phyloP scores from a whole-genome alignment of 208 protist genomes.

The Crithidia sp. region DNA sequence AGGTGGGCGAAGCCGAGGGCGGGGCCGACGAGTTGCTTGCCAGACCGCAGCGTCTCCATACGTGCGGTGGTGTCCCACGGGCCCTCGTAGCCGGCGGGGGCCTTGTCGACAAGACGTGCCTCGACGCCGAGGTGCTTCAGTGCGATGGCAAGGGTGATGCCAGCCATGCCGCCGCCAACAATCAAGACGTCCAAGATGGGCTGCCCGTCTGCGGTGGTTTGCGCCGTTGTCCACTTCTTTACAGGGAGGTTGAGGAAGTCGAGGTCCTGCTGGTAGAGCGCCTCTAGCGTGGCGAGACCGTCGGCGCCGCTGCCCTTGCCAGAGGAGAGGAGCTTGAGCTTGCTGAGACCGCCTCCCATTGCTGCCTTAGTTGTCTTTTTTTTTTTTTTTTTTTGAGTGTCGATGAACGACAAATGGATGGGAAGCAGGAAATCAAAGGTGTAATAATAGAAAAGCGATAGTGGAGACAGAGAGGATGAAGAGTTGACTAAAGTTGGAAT shows the following conservation, averaged over 20 bases:
- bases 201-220: slow-evolving; percentile 7
- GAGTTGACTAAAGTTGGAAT: too few relatives aligned
- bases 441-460: too few relatives aligned
- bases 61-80: slow-evolving; percentile 30
- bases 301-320: not conserved
- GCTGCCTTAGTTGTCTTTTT: too few relatives aligned
- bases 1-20: slow-evolving; percentile 17
- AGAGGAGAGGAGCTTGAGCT: not conserved
- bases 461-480: too few relatives aligned
- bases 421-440: too few relatives aligned
- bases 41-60: slow-evolving; percentile 26
- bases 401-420: too few relatives aligned
- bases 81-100: slow-evolving; percentile 18
- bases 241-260: slow-evolving; percentile 13
- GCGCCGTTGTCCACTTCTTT: slow-evolving; percentile 8
- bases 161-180: slow-evolving; percentile 18
- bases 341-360: slow-evolving; percentile 6
- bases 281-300: slow-evolving; percentile 8
- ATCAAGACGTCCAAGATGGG: slow-evolving; percentile 22
- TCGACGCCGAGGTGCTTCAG: slow-evolving; percentile 16
- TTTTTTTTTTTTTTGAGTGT: too few relatives aligned
- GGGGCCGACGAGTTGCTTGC: slow-evolving; percentile 19
- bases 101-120: slow-evolving; percentile 9
- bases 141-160: slow-evolving; percentile 9
- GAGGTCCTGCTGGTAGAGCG: slow-evolving; percentile 20